Evolutionary conservation across 2,329 filamentous ascomycete genomes (phyloP), one percentile per base, ranked within the genome.

Genomic region (Talaromyces sp.): DNA sequence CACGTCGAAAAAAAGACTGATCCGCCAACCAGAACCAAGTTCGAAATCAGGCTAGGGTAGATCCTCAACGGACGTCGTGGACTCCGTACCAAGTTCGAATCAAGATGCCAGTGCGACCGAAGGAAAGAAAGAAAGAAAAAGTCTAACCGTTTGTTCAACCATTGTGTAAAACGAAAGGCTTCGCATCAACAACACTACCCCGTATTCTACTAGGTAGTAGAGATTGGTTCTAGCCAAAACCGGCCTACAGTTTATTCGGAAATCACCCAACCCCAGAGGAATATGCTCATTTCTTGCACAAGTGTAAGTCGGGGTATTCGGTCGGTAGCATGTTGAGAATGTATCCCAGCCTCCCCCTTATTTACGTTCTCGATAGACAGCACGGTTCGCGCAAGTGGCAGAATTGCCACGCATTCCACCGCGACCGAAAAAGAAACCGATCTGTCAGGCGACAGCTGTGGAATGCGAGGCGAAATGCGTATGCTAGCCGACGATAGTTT

Each of bases 391-490:
- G n/a, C 33, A 16, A 29, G 20, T 27, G 22, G 20, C 20, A 20
- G 22, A 14, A n/a, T 11, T 20, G 35, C 41, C 36, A 52, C 24
- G 37, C 58, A 61, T 61, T 58, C 58, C 57, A 30, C 27, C 17
- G 20, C 11, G 19, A 16, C 27, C 47, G 24, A 32, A 20, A 32
- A 48, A 35, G 47, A 45, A 53, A 27, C 35, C 24, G 11, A 22
- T 39, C 20, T 40, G 22, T 42, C 16, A 36, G 32, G 36, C n/a
- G 14, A 32, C 32, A 17, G n/a, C n/a, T 16, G 13, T 27, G 50
- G 57, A 61, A 61, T 61, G 58, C 42, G 24, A 52, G 22, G 44
- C 22, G 40, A 55, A 53, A 33, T 56, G 41, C 47, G 32, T 10
- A 22, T n/a, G 36, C 37, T 32, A 40, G 19, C 29, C 27, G 37